Conservation (phyloP, 164 flowering plant genomes). For the Magnolia officinalis region DNA sequence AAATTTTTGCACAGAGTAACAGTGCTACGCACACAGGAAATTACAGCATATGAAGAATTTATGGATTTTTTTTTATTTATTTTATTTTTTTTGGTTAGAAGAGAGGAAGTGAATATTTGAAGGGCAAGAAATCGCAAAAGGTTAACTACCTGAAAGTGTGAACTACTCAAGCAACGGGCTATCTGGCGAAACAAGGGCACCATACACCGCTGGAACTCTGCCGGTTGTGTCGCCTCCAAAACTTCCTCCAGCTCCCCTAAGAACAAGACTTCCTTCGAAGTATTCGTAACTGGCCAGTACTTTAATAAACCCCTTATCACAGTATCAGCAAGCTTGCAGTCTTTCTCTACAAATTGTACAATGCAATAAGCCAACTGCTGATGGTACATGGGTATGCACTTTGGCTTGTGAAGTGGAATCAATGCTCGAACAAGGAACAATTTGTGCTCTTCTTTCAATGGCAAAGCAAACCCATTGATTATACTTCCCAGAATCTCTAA, state of each 20-base stretch:
- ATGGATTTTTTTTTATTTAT: not conserved
- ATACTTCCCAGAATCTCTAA: conserved; percentile 77
- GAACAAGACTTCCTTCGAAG: conserved; percentile 78
- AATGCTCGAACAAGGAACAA: conserved; percentile 59
- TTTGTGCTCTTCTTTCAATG: conserved; percentile 84
- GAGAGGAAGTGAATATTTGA: not conserved
- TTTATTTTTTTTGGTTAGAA: not conserved
- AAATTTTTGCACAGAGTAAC: too few species aligned
- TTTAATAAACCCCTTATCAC: conserved; percentile 66
- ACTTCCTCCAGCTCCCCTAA: conserved; percentile 74
- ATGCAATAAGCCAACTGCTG: conserved; percentile 77
- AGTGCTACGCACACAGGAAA: not conserved
- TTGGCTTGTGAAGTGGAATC: conserved; percentile 90
- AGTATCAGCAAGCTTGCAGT: conserved; percentile 76
- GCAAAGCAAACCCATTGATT: conserved; percentile 82
- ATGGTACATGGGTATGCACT: conserved; percentile 68
- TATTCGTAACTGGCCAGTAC: conserved; percentile 76
- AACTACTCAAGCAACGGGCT: conserved; percentile 60
- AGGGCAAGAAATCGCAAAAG: not conserved
- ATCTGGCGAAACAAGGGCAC: conserved; percentile 62
- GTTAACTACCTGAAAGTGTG: conserved; percentile 65
- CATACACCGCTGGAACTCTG: conserved; percentile 74
- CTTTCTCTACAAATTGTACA: conserved; percentile 82
- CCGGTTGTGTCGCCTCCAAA: conserved; percentile 56
- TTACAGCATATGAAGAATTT: not conserved